Percentiles rank a stretch among this genome's conserved stretches.
Conservation (phyloP, 495 filamentous ascomycete species). For the Articulospora tetracladia region DNA sequence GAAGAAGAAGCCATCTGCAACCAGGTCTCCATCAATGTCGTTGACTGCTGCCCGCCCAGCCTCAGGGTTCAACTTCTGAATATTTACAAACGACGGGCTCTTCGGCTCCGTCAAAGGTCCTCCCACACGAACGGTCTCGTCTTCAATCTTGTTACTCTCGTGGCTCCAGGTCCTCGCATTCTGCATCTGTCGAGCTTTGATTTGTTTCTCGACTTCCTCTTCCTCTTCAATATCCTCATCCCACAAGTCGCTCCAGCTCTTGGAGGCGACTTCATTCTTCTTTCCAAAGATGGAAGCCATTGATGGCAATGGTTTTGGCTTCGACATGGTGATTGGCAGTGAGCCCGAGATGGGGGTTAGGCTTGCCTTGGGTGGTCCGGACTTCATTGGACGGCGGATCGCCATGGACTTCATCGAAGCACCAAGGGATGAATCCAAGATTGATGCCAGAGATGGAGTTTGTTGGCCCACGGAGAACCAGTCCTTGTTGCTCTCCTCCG, state of each 20-base stretch:
- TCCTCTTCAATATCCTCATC: slow-evolving; percentile 78
- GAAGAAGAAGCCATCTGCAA: slow-evolving; percentile 65
- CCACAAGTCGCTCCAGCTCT: slow-evolving; percentile 98
- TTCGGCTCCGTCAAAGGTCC: slow-evolving; percentile 44
- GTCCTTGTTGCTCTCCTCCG: slow-evolving; percentile 63
- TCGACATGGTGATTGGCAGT: slow-evolving; percentile 67
- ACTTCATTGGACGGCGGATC: slow-evolving; percentile 31
- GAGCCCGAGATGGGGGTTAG: slow-evolving; percentile 69
- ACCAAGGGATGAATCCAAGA: slow-evolving; percentile 70
- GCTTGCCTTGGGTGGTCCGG: slow-evolving; percentile 40
- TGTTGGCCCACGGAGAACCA: slow-evolving; percentile 70
- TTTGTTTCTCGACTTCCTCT: slow-evolving; percentile 53
- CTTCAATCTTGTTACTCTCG: slow-evolving; percentile 48
- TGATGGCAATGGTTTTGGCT: slow-evolving; percentile 54
- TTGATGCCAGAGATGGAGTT: slow-evolving; percentile 74
- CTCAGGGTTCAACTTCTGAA: slow-evolving; percentile 33
- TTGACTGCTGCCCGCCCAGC: slow-evolving; percentile 34
- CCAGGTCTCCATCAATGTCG: slow-evolving; percentile 51
- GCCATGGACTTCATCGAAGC: slow-evolving; percentile 61
- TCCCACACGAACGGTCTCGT: slow-evolving; percentile 33
- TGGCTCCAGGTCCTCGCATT: slow-evolving; percentile 81
- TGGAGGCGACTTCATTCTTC: slow-evolving; percentile 71
- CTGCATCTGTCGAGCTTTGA: slow-evolving; percentile 63
- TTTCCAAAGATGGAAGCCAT: slow-evolving; percentile 77
- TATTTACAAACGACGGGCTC: slow-evolving; percentile 48